Conservation (phyloP, 768 basidiomycete genomes). For the Psilocybe cubensis region DNA sequence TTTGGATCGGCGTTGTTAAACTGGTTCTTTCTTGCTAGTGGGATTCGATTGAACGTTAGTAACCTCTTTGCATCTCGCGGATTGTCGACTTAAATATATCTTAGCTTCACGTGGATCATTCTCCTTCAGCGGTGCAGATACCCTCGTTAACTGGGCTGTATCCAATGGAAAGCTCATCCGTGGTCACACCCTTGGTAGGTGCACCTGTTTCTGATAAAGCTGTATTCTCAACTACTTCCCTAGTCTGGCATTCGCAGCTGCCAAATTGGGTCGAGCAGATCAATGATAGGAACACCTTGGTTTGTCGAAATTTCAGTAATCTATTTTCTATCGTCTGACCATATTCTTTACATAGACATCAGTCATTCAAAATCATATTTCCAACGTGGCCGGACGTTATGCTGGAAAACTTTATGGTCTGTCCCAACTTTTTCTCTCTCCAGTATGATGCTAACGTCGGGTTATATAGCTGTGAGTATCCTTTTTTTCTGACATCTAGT, state of each 20-base stretch:
- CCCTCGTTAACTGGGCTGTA: conserved; percentile 42
- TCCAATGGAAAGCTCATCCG: conserved; percentile 43
- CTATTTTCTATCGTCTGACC: neutral
- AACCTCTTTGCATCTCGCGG: neutral
- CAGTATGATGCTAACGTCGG: neutral
- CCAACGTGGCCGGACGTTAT: conserved; percentile 47
- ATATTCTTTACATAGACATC: conserved; percentile 33
- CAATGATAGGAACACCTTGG: conserved; percentile 40
- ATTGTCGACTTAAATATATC: neutral
- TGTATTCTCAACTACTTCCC: conserved; percentile 26
- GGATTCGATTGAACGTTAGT: conserved; percentile 42
- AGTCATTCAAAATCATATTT: conserved; percentile 51
- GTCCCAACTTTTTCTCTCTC: conserved; percentile 1
- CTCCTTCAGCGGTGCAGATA: conserved; percentile 36
- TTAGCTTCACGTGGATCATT: conserved; percentile 36
- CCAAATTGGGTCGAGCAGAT: conserved; percentile 45
- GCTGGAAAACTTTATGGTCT: conserved; percentile 47
- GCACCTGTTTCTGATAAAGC: conserved; percentile 4
- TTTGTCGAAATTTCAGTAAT: conserved; percentile 9
- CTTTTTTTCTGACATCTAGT: neutral
- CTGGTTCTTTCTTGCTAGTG: conserved; percentile 27
- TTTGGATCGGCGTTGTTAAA: too few relatives aligned
- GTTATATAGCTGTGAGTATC: conserved; percentile 12
- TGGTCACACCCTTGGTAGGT: conserved; percentile 40
- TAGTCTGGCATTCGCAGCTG: conserved; percentile 39